A percentile compares a stretch with the other conserved stretches of the same genome.
These are phyloP conservation scores for Typha latifolia DNA, from an alignment of 176 grass and related monocot genomes.

Conservation along the genomic window DNA sequence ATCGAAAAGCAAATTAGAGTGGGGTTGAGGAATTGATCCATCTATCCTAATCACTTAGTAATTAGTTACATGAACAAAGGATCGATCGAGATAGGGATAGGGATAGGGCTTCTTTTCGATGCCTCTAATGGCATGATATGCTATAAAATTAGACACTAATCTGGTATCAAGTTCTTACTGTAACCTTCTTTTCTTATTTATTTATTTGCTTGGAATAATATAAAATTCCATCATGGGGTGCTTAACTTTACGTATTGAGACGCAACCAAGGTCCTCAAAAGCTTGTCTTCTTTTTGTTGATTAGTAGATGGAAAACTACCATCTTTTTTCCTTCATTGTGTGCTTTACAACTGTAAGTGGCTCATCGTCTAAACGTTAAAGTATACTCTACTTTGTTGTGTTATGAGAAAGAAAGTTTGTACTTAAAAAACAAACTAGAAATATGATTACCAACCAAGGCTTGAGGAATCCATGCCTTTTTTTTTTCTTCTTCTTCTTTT, in stretches of 20 bases:
- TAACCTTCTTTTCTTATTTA: neutral
- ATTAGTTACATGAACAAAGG: neutral
- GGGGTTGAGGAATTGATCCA: neutral
- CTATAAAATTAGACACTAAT: neutral
- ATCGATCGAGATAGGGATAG: neutral
- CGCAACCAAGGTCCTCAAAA: neutral
- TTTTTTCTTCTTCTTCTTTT: neutral
- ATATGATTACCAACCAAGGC: neutral
- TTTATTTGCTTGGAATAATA: neutral
- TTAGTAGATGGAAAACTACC: neutral
- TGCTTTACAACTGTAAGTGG: slow-evolving; percentile 1
- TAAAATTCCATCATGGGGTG: neutral
- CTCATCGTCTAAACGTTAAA: neutral
- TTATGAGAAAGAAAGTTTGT: neutral
- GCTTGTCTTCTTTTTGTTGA: neutral
- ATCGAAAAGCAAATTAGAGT: slow-evolving; percentile 1
- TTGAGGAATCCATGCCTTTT: neutral
- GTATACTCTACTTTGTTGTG: neutral
- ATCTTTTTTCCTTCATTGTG: neutral
- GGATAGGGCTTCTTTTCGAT: neutral
- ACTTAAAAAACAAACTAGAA: neutral
- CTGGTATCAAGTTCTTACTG: neutral
- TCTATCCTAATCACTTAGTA: neutral
- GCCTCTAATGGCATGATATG: neutral
- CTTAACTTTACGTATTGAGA: neutral